Evolutionary conservation across 129 eudicot genomes (phyloP), one percentile per base, ranked within the genome.

Genomic region (Silybum marianum): DNA sequence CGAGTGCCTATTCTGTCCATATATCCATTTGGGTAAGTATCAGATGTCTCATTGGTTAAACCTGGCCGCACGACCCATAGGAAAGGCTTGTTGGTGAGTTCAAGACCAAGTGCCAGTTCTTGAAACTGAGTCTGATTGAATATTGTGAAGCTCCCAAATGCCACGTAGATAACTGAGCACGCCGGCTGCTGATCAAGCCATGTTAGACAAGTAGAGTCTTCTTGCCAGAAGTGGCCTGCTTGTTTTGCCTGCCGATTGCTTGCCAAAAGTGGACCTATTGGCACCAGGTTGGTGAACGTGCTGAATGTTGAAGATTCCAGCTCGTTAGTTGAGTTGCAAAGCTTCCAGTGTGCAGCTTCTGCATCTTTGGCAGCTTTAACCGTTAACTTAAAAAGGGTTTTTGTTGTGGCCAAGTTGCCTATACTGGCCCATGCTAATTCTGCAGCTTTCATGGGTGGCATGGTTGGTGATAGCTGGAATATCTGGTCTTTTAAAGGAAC

Each of bases 81-180:
- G 54, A 90, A 90, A 8, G 89, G 92, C 76, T 67, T 86, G 10
- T 84, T 80, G 16, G 90, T 80, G 13, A 77, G 86, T 84, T 88
- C 92, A 70, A 90, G 90, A 40, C 90, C 93, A 30, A 70, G 48
- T 69, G 93, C 91, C 62, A 90, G 68, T 75, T 89, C 93, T 42
- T 80, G 85, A 74, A 90, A 76, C 14, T 90, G 93, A n/a, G 24
- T 51, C 28, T 40, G 67, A 62, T 78, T 83, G 19, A 90, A 67
- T 36, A 87, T 32, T 3, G 90, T 83, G 30, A 78, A 73, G 73
- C 91, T 90, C 26, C 93, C 93, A 67, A 90, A 90, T 42, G 93
- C 93, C 25, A 83, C 83, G 40, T 90, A 90, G 26, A 90, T 78
- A 13, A 90, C 93, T 24, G 89, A 87, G 39, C 60, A 8, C 16